Conservation (phyloP, 805 yeast genomes). For the Candida dajiaensis region DNA sequence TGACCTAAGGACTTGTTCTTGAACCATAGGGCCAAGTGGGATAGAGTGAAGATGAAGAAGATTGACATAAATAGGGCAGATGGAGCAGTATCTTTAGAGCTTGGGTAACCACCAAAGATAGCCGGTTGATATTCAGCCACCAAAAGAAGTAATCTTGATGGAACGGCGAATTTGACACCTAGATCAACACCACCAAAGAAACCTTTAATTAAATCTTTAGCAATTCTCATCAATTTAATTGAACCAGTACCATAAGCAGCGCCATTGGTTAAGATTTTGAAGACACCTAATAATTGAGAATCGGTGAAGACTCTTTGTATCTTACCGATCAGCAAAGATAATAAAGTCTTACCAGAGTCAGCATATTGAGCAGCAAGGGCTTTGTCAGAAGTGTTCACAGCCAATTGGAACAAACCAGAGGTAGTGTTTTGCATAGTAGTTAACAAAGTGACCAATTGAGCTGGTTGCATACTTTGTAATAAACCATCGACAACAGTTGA, state of each 20-base stretch:
- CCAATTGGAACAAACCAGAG: constrained; percentile 14
- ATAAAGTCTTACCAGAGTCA: constrained; percentile 12
- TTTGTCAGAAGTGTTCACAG: constrained; percentile 8
- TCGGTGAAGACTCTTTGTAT: constrained; percentile 18
- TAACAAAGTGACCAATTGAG: constrained; percentile 16
- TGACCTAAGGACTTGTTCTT: constrained; percentile 51
- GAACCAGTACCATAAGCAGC: constrained; percentile 26
- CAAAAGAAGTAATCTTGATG: constrained; percentile 12
- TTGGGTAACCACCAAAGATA: constrained; percentile 62
- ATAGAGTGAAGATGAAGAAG: constrained; percentile 41
- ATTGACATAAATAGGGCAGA: constrained; percentile 50
- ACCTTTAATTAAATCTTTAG: constrained; percentile 13
- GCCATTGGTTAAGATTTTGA: constrained; percentile 17
- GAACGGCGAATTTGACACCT: constrained; percentile 7
- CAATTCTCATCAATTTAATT: constrained; percentile 14
- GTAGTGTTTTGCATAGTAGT: constrained; percentile 18
- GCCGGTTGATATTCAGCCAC: constrained; percentile 35
- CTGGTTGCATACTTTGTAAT: constrained; percentile 15
- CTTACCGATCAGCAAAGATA: constrained; percentile 13
- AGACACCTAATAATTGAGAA: constrained; percentile 20
- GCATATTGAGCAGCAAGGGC: constrained; percentile 3
- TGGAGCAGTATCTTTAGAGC: constrained; percentile 48
- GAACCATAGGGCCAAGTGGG: constrained; percentile 40
- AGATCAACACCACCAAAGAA: constrained; percentile 14
- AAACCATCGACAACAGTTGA: constrained; percentile 16